A percentile compares a stretch with the other conserved stretches of the same genome.
Conservation (phyloP, 345 rosid species). For the Camelina neglecta region DNA sequence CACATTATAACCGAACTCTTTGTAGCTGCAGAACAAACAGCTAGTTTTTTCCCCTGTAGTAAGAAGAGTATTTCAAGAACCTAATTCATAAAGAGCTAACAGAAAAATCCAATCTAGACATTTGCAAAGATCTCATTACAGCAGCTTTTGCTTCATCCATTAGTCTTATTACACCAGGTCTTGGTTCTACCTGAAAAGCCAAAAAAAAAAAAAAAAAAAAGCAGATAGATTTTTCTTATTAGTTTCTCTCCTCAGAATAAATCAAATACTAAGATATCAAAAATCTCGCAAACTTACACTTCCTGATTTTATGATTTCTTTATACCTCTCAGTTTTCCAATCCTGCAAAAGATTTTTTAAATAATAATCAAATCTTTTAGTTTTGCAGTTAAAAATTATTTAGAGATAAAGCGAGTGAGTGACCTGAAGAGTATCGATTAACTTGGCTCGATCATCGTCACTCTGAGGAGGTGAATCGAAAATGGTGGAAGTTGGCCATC, state of each 20-base stretch:
- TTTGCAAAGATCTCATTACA: constrained; percentile 47
- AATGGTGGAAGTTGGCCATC: constrained; percentile 85
- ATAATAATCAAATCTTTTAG: too few species aligned
- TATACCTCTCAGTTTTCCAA: constrained; percentile 97
- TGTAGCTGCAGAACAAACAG: constrained; percentile 98
- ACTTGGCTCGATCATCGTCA: constrained; percentile 68
- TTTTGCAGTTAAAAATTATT: too few species aligned
- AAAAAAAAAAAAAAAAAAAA: constrained; percentile 22
- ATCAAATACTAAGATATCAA: neutral
- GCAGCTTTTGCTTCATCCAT: constrained; percentile 96
- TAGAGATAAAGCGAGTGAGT: neutral
- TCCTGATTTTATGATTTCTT: constrained; percentile 92
- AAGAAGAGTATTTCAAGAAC: constrained; percentile 19
- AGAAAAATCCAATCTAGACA: neutral
- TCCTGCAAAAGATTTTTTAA: constrained; percentile 52
- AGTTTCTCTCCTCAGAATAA: neutral
- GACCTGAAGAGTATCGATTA: constrained; percentile 91
- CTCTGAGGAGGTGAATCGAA: constrained; percentile 61
- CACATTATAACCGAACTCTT: constrained; percentile 93
- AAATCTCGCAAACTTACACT: constrained; percentile 56
- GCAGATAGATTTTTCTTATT: neutral
- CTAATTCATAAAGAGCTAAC: neutral
- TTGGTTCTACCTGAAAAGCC: constrained; percentile 77
- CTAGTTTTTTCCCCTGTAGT: constrained; percentile 74
- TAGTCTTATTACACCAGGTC: constrained; percentile 87